Base-by-base conservation (phyloP, 2,329 filamentous ascomycete genomes). In the Chalara sp. region DNA sequence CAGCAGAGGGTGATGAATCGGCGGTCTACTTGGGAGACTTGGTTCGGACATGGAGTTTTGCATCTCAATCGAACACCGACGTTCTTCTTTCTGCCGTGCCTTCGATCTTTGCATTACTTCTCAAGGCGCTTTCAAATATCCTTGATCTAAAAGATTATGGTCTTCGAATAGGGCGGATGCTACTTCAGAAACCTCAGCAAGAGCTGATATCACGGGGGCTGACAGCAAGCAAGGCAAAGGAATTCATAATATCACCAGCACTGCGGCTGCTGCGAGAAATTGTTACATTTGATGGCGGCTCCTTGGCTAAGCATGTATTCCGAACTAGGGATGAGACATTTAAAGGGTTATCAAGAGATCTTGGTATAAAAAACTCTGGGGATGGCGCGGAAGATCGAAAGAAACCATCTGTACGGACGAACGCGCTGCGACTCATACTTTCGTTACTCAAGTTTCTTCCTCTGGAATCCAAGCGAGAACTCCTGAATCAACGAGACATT, bases 1-100 rank as follows among this genome's bases (percentile, higher is more conserved):
- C 79, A 1, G 67, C 68, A 58, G 63, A 66, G 50, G 75, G 70
- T 40, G 80, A 82, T 37, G 77, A 80, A 48, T 75, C 80, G 48
- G 73, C 79, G 6, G 73, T 84, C 29, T 89, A 84, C 59, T 78
- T 97, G 32, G 72, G 78, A 2, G 89, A 96, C 61, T 72, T 97
- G 39, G 87, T 95, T 70, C 87, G 95, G 61, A 89, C 84, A 53
- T 97, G 92, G 92, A 83, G 82, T 45, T 90, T 87, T 70, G 90
- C 87, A 4, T 82, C 83, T 32, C 84, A 88, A 65, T 81, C 82
- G 57, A 89, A 88, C 64, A 86, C 91, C 59, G 90, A 96, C 52
- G 80, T 83, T 49, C 73, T 96, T 53, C 78, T 93, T 64, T 92
- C 90, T 1, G 81, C 88, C 6, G 82, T 93, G 3, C 83, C 87